Evolutionary conservation across 2,329 filamentous ascomycete species (phyloP).

Genomic region (Apiospora hydei): DNA sequence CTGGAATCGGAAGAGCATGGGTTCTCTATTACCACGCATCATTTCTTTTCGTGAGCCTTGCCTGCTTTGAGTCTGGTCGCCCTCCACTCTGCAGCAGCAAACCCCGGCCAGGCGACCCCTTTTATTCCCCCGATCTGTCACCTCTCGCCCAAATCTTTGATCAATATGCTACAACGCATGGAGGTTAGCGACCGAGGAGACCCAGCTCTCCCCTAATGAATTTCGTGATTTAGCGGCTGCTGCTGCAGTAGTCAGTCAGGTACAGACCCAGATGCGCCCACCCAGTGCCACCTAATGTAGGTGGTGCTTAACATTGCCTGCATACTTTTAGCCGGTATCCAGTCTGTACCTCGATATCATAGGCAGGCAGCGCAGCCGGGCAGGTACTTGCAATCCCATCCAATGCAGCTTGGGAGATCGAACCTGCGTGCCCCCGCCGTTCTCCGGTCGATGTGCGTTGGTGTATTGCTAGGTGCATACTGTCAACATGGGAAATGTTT

Average conservation of each 20-base stretch:
- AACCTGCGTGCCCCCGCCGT: not conserved
- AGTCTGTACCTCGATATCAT: no score
- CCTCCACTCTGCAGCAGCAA: constrained; percentile 19
- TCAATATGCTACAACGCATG: constrained; percentile 6
- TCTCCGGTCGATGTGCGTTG: not conserved
- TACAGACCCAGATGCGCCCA: constrained; percentile 15
- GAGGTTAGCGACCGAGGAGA: constrained; percentile 10
- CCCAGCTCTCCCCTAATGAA: constrained; percentile 15
- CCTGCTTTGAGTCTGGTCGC: constrained; percentile 7
- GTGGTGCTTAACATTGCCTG: constrained; percentile 18
- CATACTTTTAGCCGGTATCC: not conserved
- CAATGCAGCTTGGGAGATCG: constrained; percentile 8
- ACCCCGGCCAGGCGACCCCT: constrained; percentile 13
- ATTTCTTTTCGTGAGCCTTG: constrained; percentile 19
- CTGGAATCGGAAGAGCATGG: constrained; percentile 12
- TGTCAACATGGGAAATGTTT: not conserved
- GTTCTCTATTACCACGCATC: not conserved
- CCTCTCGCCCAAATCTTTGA: not conserved
- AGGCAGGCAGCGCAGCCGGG: not conserved
- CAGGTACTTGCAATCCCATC: no score
- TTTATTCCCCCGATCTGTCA: constrained; percentile 18
- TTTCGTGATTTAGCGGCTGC: constrained; percentile 16
- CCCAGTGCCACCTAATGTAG: constrained; percentile 12
- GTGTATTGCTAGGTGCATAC: not conserved
- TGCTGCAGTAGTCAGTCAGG: constrained; percentile 3